Percentiles rank a stretch among this genome's conserved stretches.
phyloP scores from a whole-genome alignment of 257 asterid species.

The Nyctanthes arbortristis region DNA sequence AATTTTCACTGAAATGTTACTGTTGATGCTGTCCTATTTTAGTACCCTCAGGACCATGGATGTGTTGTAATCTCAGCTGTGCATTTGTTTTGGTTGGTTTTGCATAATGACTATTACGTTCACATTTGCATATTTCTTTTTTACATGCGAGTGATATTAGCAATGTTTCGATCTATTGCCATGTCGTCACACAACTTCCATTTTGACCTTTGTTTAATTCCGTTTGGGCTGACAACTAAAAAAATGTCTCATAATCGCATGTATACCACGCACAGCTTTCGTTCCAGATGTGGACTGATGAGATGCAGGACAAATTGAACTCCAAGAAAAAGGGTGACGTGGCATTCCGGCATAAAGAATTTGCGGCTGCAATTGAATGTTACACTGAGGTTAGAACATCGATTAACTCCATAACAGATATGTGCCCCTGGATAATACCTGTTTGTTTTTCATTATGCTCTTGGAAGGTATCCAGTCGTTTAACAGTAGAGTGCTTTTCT shows the following conservation, averaged over 20 bases:
- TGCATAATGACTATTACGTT: background rate
- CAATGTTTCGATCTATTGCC: background rate
- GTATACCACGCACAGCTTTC: constrained; percentile 46
- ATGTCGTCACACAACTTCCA: background rate
- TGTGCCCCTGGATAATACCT: too few relatives aligned
- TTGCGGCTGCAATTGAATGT: constrained; percentile 54
- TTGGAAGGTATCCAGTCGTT: background rate
- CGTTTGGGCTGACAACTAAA: constrained; percentile 12
- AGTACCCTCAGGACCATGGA: background rate
- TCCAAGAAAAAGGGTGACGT: constrained; percentile 68
- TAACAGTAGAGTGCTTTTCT: background rate
- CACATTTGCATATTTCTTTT: background rate
- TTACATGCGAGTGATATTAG: background rate
- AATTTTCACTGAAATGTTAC: background rate
- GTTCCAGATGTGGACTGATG: constrained; percentile 78
- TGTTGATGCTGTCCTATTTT: background rate
- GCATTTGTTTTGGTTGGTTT: background rate
- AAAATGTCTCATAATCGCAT: background rate
- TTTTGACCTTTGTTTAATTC: background rate
- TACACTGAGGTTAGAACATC: constrained; percentile 50
- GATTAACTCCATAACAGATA: background rate
- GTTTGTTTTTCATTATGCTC: background rate
- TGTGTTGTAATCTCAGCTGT: background rate
- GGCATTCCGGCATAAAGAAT: constrained; percentile 68
- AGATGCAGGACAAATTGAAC: constrained; percentile 71